Conservation (phyloP, 371 early-diverging fungal species). For the Haplosporangium sp. region DNA sequence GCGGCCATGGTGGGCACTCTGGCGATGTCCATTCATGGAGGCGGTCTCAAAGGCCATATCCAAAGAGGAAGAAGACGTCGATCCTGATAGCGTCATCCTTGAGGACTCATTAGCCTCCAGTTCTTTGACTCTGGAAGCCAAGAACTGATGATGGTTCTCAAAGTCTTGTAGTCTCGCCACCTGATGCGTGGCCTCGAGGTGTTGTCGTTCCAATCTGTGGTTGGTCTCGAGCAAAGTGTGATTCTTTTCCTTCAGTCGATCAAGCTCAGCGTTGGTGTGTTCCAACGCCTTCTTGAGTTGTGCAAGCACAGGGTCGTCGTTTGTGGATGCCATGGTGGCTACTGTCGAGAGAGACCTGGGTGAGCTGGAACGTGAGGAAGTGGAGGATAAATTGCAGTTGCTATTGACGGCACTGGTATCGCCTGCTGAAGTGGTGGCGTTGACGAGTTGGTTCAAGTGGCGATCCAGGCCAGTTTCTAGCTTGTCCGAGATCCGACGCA, state of each 20-base stretch:
- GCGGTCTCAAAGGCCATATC: slow-evolving; percentile 1
- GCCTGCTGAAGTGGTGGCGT: background rate
- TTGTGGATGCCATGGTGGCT: background rate
- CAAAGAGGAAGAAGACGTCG: background rate
- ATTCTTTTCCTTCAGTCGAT: slow-evolving; percentile 21
- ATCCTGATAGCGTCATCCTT: too few relatives aligned
- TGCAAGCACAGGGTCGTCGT: slow-evolving; percentile 7
- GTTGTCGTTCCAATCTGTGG: slow-evolving; percentile 21
- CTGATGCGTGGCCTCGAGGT: slow-evolving; percentile 21
- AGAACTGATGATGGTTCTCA: slow-evolving; percentile 18
- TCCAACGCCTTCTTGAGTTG: slow-evolving; percentile 12
- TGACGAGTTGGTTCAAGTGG: slow-evolving; percentile 20
- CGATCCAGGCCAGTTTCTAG: slow-evolving; percentile 26
- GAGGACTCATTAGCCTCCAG: slow-evolving; percentile 2
- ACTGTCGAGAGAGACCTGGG: background rate
- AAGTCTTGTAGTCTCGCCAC: slow-evolving; percentile 17
- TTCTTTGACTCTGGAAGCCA: slow-evolving; percentile 18
- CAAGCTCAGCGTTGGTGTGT: slow-evolving; percentile 6
- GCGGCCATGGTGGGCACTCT: background rate
- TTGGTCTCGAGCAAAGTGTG: slow-evolving; percentile 18
- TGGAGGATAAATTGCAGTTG: background rate
- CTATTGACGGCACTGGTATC: background rate
- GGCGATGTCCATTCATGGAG: slow-evolving; percentile 7
- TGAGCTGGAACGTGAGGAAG: background rate
- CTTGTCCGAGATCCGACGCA: slow-evolving; percentile 27